These are phyloP conservation scores for Amoebophrya sp. DNA, from an alignment of 169 alveolate genomes.

Conservation along the genomic window DNA sequence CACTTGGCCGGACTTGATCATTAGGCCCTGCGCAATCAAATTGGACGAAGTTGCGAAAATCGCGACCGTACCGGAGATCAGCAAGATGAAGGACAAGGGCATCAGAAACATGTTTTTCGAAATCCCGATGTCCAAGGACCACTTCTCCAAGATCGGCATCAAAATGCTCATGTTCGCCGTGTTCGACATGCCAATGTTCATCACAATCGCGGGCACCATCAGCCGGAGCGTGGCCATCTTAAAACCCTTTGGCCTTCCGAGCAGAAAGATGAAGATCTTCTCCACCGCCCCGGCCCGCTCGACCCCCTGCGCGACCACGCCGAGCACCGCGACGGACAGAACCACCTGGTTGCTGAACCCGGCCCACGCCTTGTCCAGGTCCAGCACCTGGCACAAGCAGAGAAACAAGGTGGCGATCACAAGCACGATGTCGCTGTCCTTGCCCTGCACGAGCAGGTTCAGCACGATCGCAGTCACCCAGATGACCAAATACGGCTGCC, in stretches of 20 bases:
- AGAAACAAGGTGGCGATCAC: slow-evolving; percentile 21
- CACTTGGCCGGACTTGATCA: background rate
- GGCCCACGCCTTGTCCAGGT: slow-evolving; percentile 24
- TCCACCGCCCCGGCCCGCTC: slow-evolving; percentile 25
- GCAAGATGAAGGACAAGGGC: slow-evolving; percentile 28
- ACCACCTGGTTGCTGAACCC: slow-evolving; percentile 31
- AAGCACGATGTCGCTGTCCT: slow-evolving; percentile 12
- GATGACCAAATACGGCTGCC: slow-evolving; percentile 15
- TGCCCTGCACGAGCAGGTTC: background rate
- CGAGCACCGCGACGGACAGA: slow-evolving; percentile 30
- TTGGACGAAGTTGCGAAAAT: slow-evolving; percentile 31
- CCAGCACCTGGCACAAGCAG: background rate
- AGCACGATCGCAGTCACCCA: slow-evolving; percentile 19
- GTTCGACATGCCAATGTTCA: slow-evolving; percentile 25
- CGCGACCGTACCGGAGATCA: slow-evolving; percentile 33
- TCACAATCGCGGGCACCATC: slow-evolving; percentile 26
- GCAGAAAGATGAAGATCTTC: slow-evolving; percentile 23
- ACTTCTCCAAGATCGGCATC: slow-evolving; percentile 35
- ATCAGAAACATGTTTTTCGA: slow-evolving; percentile 20
- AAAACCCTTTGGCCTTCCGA: slow-evolving; percentile 16
- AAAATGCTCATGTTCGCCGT: slow-evolving; percentile 30
- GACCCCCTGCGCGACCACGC: slow-evolving; percentile 10
- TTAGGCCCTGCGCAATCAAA: slow-evolving; percentile 31
- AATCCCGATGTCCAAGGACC: slow-evolving; percentile 29
- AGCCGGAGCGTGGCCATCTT: slow-evolving; percentile 25